phyloP scores from a whole-genome alignment of 1,284 basidiomycete genomes.

The Apiotrichum gracile region DNA sequence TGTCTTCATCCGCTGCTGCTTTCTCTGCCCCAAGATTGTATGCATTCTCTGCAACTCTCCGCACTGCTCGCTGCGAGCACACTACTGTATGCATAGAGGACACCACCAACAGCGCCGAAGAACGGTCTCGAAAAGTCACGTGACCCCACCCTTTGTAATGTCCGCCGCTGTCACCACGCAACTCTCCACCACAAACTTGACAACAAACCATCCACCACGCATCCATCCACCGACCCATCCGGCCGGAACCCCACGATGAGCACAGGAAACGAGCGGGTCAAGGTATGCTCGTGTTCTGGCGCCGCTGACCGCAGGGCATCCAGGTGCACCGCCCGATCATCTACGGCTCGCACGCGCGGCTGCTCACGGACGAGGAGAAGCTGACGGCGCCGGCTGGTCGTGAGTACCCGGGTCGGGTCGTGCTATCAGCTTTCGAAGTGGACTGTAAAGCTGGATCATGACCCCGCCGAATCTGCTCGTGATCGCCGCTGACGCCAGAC shows the following conservation, averaged over 20 bases:
- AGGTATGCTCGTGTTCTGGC: slow-evolving; percentile 14
- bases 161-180: background rate
- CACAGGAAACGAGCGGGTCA: slow-evolving; percentile 28
- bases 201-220: background rate
- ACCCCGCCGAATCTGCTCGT: too few species aligned
- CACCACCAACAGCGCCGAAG: too few species aligned
- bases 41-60: too few species aligned
- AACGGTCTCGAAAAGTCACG: too few species aligned
- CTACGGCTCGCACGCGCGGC: slow-evolving; percentile 89
- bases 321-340: slow-evolving; percentile 86
- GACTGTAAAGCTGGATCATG: background rate
- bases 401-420: slow-evolving; percentile 18
- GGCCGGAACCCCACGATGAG: slow-evolving; percentile 2
- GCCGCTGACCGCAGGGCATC: slow-evolving; percentile 58
- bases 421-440: background rate
- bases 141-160: background rate
- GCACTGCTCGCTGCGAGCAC: too few species aligned
- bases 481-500: slow-evolving; percentile 64
- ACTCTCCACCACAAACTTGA: too few species aligned
- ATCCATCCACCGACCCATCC: background rate
- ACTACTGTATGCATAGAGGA: too few species aligned
- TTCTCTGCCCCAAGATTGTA: too few species aligned
- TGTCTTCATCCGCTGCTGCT: too few species aligned
- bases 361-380: slow-evolving; percentile 67
- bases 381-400: slow-evolving; percentile 34